phyloP scores from a whole-genome alignment of 495 filamentous ascomycete genomes.

The Penicillium pulvis region DNA sequence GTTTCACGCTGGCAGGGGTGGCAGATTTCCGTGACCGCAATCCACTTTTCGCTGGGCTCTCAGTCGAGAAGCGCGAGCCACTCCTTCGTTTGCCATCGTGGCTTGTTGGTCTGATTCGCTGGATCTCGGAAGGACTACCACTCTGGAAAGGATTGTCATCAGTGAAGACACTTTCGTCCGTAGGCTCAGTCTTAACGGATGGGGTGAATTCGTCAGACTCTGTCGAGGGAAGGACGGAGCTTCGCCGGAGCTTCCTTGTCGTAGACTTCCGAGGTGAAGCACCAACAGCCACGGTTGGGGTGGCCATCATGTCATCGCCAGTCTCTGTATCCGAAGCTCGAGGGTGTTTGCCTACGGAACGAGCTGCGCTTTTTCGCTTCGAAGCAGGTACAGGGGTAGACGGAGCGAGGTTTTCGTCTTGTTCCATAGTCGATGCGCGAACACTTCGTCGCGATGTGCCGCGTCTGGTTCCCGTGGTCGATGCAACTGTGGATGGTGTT shows the following conservation, averaged over 20 bases:
- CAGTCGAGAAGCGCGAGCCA: constrained; percentile 40
- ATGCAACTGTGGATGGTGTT: constrained; percentile 47
- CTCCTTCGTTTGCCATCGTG: constrained; percentile 54
- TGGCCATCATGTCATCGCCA: constrained; percentile 39
- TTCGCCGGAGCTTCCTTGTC: constrained; percentile 53
- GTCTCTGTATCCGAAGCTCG: constrained; percentile 55
- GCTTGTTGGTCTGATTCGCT: constrained; percentile 33
- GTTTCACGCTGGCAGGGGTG: constrained; percentile 36
- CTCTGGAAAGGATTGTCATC: constrained; percentile 95
- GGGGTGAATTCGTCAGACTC: constrained; percentile 40
- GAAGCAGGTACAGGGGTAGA: constrained; percentile 35
- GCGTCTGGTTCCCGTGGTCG: constrained; percentile 43
- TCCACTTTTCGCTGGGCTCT: constrained; percentile 37
- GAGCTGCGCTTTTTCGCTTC: constrained; percentile 34
- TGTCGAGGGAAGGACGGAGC: constrained; percentile 55
- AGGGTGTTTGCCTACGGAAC: constrained; percentile 54
- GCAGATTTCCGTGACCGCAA: constrained; percentile 41
- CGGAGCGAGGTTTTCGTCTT: constrained; percentile 33
- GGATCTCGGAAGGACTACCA: constrained; percentile 60
- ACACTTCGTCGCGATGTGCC: constrained; percentile 43
- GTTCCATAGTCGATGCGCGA: constrained; percentile 39
- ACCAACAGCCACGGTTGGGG: constrained; percentile 33
- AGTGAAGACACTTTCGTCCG: constrained; percentile 66
- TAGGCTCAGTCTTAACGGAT: constrained; percentile 39
- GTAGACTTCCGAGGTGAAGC: constrained; percentile 45